Evolutionary conservation across 192 early-diverging fungal species (phyloP), one percentile per base, ranked within the genome.

Genomic region (Mortierella claussenii): DNA sequence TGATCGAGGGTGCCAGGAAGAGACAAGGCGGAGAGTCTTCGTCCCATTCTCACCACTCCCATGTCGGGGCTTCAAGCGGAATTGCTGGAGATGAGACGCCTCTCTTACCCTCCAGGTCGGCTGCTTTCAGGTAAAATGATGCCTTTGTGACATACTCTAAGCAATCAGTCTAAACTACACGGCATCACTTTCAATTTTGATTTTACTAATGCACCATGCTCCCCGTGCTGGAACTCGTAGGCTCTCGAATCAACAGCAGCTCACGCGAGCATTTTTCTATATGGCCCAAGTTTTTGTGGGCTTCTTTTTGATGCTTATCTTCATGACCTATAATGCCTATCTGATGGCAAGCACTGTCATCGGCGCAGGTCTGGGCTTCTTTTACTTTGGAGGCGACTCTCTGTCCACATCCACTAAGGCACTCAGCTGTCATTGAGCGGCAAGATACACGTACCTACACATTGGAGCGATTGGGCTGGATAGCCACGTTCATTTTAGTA

Each of bases 301-400:
- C 42, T 90, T 90, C 69, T 88, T 89, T 24, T 57, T 92, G 1
- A 93, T 93, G 92, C 85, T 93, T 9, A 86, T 93, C 30, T 93
- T 93, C 61, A 93, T 93, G 92, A 93, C 92, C 1, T 93, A 93
- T 73, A 93, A 93, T 55, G 89, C 88, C 33, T 93, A 81, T 79
- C 80, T 93, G 13, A 91, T 93, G 71, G 71, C 89, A 10, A 80
- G 85, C 27, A 87, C 88, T 0, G 83, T 90, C 21, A 69, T 88
- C 28, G 92, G 92, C 24, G 87, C 92, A 26, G 84, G 84, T n/a
- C 49, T 87, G 34, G 92, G 92, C 17, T 78, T 69, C 50, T 78
- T 74, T 52, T 69, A 65, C 50, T 65, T 79, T 65, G 68, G 62
- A 30, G 76, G 60, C 11, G 56, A 79, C 24, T 55, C 66, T 21